phyloP scores from a whole-genome alignment of 1,284 basidiomycete species.

The Cystobasidium slooffiae region DNA sequence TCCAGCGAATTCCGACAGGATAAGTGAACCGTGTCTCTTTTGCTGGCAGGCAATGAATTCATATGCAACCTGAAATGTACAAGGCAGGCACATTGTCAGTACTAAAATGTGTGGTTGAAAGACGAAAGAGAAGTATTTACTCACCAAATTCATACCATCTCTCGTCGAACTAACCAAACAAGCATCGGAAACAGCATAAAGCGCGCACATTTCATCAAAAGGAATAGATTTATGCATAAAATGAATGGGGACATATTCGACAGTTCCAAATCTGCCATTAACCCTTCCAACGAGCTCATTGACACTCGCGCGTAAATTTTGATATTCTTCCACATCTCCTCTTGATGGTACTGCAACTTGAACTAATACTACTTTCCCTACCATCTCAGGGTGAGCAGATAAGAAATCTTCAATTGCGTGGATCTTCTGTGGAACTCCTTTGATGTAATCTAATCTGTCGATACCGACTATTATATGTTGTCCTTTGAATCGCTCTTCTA shows the following conservation, averaged over 20 bases:
- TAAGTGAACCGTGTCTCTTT: constrained; percentile 89
- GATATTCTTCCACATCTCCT: constrained; percentile 98
- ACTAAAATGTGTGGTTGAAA: no score
- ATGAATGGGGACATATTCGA: constrained; percentile 99
- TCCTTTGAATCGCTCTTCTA: constrained; percentile 88
- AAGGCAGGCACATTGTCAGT: no score
- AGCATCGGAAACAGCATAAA: constrained; percentile 95
- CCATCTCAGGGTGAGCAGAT: constrained; percentile 97
- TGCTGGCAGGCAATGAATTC: constrained; percentile 97
- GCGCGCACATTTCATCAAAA: constrained; percentile 93
- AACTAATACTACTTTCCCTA: constrained; percentile 95
- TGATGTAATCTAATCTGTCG: constrained; percentile 98
- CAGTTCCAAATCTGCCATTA: constrained; percentile 96
- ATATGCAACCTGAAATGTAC: constrained; percentile 99
- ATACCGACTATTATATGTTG: constrained; percentile 98
- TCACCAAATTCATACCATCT: constrained; percentile 97
- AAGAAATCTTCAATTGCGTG: constrained; percentile 96
- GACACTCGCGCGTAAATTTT: constrained; percentile 92
- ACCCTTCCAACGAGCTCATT: constrained; percentile 98
- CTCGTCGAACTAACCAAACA: constrained; percentile 93
- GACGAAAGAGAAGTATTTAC: no score
- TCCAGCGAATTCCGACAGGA: constrained; percentile 96
- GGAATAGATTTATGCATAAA: constrained; percentile 92
- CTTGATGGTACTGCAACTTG: constrained; percentile 97
- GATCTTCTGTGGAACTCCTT: constrained; percentile 94